Conservation (phyloP, 306 rosid genomes). For the Prunus armeniaca region DNA sequence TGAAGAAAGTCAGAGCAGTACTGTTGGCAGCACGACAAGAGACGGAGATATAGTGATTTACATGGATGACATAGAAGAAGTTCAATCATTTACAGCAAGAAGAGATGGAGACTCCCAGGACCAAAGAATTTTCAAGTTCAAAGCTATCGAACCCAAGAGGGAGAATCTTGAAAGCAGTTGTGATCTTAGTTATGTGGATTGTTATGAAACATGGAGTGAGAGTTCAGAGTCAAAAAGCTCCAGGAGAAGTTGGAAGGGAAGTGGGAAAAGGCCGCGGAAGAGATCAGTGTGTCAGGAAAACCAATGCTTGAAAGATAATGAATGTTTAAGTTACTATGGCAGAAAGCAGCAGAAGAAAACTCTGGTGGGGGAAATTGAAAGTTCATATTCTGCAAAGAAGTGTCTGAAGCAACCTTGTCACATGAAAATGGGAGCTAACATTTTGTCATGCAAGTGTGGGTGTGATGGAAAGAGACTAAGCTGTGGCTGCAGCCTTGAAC, state of each 20-base stretch:
- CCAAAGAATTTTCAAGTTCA: conserved; percentile 57
- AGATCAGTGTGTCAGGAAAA: conserved; percentile 40
- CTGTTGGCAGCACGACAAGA: background rate
- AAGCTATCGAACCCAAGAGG: conserved; percentile 14
- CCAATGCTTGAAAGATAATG: conserved; percentile 39
- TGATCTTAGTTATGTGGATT: conserved; percentile 16
- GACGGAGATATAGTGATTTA: conserved; percentile 31
- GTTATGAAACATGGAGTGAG: conserved; percentile 32
- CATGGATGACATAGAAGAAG: conserved; percentile 57
- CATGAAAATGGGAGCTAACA: background rate
- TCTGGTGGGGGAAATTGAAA: conserved; percentile 12
- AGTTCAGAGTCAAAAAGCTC: conserved; percentile 33
- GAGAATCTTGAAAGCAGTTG: conserved; percentile 8
- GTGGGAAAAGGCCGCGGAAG: conserved; percentile 48
- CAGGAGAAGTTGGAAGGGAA: conserved; percentile 27
- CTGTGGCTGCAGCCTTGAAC: conserved; percentile 34
- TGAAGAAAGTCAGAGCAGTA: background rate
- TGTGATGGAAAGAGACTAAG: background rate
- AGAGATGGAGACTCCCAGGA: conserved; percentile 39
- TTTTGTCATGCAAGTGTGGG: conserved; percentile 16
- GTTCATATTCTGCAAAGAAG: conserved; percentile 1
- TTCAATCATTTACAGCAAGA: conserved; percentile 24
- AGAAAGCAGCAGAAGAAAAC: conserved; percentile 32
- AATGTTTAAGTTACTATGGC: conserved; percentile 37
- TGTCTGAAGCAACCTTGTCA: conserved; percentile 14